phyloP scores from a whole-genome alignment of 768 basidiomycete genomes.

The Fomitopsis pulvina region DNA sequence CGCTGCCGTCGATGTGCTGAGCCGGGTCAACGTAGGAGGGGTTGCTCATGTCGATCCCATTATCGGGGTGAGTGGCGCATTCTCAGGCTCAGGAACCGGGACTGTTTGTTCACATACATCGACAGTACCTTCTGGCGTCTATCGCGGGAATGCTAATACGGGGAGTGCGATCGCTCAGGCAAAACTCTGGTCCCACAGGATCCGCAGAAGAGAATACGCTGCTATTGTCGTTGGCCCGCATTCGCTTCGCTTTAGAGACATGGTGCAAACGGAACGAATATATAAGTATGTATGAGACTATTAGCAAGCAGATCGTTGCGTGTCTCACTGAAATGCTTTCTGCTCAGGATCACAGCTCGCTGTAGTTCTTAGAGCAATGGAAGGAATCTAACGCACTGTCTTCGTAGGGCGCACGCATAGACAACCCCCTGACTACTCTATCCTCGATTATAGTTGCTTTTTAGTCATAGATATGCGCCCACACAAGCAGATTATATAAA shows the following conservation, averaged over 20 bases:
- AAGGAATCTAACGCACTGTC: too few relatives aligned
- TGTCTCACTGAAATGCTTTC: too few relatives aligned
- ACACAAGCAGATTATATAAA: too few relatives aligned
- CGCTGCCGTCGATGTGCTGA: constrained; percentile 13
- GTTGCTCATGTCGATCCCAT: constrained; percentile 16
- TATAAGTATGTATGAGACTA: too few relatives aligned
- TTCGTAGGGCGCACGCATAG: too few relatives aligned
- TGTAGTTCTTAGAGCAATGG: too few relatives aligned
- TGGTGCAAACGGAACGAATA: background rate
- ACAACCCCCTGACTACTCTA: too few relatives aligned
- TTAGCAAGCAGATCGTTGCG: too few relatives aligned
- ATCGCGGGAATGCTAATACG: background rate
- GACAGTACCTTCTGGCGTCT: background rate
- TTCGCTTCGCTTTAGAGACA: background rate
- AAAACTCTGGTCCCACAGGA: background rate
- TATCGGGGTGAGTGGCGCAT: constrained; percentile 19
- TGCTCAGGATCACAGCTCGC: too few relatives aligned
- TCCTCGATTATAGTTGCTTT: too few relatives aligned
- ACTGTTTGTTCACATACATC: background rate
- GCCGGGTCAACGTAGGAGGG: constrained; percentile 6
- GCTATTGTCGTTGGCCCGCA: background rate
- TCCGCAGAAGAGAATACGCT: background rate
- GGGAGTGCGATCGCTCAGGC: background rate
- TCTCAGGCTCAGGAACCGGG: background rate
- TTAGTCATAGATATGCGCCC: too few relatives aligned